Percentiles rank a stretch among this genome's conserved stretches.
Evolutionary conservation across 805 yeast genomes (phyloP).

Genomic region (Ogataea henricii): DNA sequence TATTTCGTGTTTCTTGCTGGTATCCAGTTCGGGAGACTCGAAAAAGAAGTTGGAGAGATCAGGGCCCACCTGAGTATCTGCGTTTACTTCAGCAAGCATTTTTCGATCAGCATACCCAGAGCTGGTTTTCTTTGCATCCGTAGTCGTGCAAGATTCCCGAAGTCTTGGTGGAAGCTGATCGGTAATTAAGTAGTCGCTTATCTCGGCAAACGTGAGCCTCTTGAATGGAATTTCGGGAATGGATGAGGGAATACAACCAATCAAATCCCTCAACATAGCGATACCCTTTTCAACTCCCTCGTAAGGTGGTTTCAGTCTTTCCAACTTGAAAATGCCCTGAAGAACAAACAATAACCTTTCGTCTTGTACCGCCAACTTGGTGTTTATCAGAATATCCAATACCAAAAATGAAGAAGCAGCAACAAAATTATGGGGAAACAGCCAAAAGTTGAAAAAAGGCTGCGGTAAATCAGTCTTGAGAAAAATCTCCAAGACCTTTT

Average conservation of each 20-base stretch:
- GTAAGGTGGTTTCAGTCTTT: background rate
- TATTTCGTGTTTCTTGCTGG: background rate
- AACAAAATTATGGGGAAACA: constrained; percentile 3
- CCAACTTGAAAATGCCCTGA: background rate
- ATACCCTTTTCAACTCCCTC: constrained; percentile 2
- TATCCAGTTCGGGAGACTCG: background rate
- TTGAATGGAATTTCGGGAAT: background rate
- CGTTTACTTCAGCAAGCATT: no score
- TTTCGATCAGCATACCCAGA: no score
- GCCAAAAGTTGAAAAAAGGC: constrained; percentile 6
- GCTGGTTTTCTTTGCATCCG: background rate
- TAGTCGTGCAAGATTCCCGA: no score
- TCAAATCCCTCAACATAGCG: constrained; percentile 7
- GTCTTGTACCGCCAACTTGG: background rate
- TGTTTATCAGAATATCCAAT: constrained; percentile 5
- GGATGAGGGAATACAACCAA: constrained; percentile 6
- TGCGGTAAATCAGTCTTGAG: constrained; percentile 1
- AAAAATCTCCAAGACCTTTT: background rate
- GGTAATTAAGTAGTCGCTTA: background rate
- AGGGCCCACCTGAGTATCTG: no score
- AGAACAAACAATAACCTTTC: constrained; percentile 2
- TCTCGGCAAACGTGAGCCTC: background rate
- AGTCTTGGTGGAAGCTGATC: background rate
- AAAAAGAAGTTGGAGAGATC: background rate
- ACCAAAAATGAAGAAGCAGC: constrained; percentile 4